Percentiles rank a stretch among this genome's conserved stretches.
Evolutionary conservation across 441 rosid species (phyloP).

Genomic region (Euphorbia schlechtendalii): DNA sequence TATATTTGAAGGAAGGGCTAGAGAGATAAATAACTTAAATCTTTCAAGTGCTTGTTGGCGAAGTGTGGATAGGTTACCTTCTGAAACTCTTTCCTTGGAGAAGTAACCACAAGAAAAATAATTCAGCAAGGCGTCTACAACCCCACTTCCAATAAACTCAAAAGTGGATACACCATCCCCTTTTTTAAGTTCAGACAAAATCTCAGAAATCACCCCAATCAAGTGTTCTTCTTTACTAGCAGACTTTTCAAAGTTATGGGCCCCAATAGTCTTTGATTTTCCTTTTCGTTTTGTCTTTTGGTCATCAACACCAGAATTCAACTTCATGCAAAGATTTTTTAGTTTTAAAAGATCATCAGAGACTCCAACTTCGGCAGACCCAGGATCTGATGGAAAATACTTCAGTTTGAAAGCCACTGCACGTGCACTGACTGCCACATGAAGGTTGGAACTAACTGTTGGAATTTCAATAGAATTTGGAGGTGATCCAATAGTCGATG

Average conservation of each 20-base stretch:
- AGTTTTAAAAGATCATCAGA: constrained; percentile 91
- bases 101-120: constrained; percentile 85
- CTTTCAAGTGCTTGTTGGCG: constrained; percentile 81
- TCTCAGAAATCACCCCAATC: constrained; percentile 72
- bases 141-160: constrained; percentile 99
- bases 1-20: constrained; percentile 63
- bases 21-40: constrained; percentile 64
- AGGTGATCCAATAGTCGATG: constrained; percentile 56
- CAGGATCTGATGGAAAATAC: constrained; percentile 72
- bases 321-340: constrained; percentile 76
- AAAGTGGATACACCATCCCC: constrained; percentile 99
- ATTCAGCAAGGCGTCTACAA: constrained; percentile 84
- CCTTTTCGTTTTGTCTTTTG: constrained; percentile 87
- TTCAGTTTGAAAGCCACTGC: constrained; percentile 93
- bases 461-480: constrained; percentile 65
- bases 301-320: constrained; percentile 76
- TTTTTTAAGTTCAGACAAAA: constrained; percentile 80
- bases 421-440: constrained; percentile 66
- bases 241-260: constrained; percentile 49
- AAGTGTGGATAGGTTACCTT: constrained; percentile 68
- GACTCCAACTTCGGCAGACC: constrained; percentile 79
- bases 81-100: constrained; percentile 77
- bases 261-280: constrained; percentile 70
- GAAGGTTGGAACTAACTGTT: constrained; percentile 55
- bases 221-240: constrained; percentile 78